These are phyloP conservation scores for Piper longum DNA, from an alignment of 164 flowering plant genomes.

Conservation along the genomic window DNA sequence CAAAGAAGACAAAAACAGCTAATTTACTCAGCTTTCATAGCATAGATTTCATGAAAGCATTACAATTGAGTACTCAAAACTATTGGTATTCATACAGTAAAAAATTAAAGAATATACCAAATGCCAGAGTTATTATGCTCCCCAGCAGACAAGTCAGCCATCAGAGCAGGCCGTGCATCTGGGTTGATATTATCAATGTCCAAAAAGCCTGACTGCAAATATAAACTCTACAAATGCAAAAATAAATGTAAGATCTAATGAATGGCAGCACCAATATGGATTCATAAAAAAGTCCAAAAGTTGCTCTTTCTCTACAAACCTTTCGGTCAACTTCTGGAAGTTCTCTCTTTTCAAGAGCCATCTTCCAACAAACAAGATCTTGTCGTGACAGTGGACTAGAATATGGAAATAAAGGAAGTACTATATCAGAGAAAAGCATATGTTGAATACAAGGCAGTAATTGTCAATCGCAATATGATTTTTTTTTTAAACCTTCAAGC, in stretches of 20 bases:
- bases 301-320: conserved; percentile 23
- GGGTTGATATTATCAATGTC: conserved; percentile 81
- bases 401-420: conserved; percentile 6
- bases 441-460: not conserved
- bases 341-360: conserved; percentile 70
- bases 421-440: not conserved
- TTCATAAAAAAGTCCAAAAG: not conserved
- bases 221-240: conserved; percentile 35
- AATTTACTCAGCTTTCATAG: not conserved
- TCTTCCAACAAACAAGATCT: conserved; percentile 97
- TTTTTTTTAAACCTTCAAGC: not conserved
- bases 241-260: not conserved
- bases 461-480: not conserved
- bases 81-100: not conserved
- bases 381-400: conserved; percentile 92
- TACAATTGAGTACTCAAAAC: not conserved
- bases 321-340: conserved; percentile 76
- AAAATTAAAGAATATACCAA: conserved; percentile 33
- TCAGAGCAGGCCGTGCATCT: conserved; percentile 93
- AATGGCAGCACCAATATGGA: not conserved
- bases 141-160: conserved; percentile 74
- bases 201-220: conserved; percentile 62
- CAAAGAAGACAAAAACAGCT: too few relatives aligned
- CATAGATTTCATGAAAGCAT: not conserved
- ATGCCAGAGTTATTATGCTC: conserved; percentile 79